Evolutionary conservation across 441 rosid species (phyloP), one percentile per base, ranked within the genome.

Genomic region (Pelargonium australe): DNA sequence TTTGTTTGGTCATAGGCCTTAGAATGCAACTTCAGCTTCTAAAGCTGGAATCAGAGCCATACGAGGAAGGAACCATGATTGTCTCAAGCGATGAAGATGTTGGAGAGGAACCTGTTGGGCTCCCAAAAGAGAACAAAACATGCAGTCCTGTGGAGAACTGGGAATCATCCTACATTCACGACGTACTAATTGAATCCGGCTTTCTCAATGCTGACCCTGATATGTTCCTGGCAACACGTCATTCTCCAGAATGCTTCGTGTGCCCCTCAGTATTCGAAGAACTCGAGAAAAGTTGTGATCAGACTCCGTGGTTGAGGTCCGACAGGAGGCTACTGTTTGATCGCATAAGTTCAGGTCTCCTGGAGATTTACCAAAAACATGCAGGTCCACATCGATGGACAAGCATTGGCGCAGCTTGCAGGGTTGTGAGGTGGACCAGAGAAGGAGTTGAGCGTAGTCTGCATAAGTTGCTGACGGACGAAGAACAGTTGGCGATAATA

Each of bases 21-120:
- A 84, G 97, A 65, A 81, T 84, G 92, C 99, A 92, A 81, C 95
- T 95, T 73, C 89, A 92, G 70, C 88, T 92, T 13, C 93, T 95
- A 43, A 95, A 89, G 75, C 78, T 82, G 64, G 96, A 87, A 77
- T 88, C 96, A 17, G 89, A 87, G 61, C 68, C 85, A 67, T 86
- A 87, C 55, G 77, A 69, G 5, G 98, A 88, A 75, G 91, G 89
- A 66, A 73, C 76, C 62, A 79, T 84, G 84, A 74, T 81, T 3
- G 51, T 88, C 79, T 86, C 93, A 7, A 85, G 87, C 40, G 95
- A 90, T 61, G 94, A 88, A 66, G 93, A 87, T 11, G 72, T 63
- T 11, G 88, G 78, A 16, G 82, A 80, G 20, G 82, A 69, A 41
- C 70, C 80, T 60, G 67, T 69, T 25, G 65, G 71, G 43, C 19